Conservation (phyloP, 805 yeast genomes). For the Metschnikowia continentalis region DNA sequence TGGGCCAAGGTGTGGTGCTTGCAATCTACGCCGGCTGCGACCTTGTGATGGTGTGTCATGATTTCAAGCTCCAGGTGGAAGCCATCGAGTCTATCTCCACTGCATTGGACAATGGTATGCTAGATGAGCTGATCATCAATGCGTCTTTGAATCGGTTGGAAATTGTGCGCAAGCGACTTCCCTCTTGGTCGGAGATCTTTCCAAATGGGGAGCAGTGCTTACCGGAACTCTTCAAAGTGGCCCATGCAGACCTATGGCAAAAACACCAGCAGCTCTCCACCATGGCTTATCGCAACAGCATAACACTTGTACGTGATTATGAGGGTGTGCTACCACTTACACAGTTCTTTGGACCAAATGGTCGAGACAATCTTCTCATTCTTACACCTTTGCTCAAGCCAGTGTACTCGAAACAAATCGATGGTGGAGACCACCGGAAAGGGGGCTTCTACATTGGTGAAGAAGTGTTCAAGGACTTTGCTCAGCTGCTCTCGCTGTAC, state of each 20-base stretch:
- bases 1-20: constrained; percentile 61
- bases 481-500: constrained; percentile 38
- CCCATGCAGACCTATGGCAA: constrained; percentile 31
- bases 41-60: constrained; percentile 58
- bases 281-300: constrained; percentile 46
- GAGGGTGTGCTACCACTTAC: constrained; percentile 47
- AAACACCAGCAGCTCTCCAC: constrained; percentile 42
- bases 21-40: constrained; percentile 66
- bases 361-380: constrained; percentile 28
- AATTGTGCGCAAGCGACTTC: constrained; percentile 36
- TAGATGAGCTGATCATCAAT: constrained; percentile 40
- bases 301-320: constrained; percentile 53
- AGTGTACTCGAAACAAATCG: constrained; percentile 21
- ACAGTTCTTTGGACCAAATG: constrained; percentile 29
- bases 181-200: constrained; percentile 45
- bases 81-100: constrained; percentile 43
- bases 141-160: constrained; percentile 43
- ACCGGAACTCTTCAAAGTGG: constrained; percentile 23
- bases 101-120: constrained; percentile 37
- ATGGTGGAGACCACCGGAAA: constrained; percentile 7
- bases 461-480: constrained; percentile 51
- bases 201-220: constrained; percentile 28
- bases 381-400: constrained; percentile 39
- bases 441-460: constrained; percentile 40
- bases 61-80: constrained; percentile 49